These are phyloP conservation scores for Camelina hispida DNA, from an alignment of 345 rosid species.

Conservation along the genomic window DNA sequence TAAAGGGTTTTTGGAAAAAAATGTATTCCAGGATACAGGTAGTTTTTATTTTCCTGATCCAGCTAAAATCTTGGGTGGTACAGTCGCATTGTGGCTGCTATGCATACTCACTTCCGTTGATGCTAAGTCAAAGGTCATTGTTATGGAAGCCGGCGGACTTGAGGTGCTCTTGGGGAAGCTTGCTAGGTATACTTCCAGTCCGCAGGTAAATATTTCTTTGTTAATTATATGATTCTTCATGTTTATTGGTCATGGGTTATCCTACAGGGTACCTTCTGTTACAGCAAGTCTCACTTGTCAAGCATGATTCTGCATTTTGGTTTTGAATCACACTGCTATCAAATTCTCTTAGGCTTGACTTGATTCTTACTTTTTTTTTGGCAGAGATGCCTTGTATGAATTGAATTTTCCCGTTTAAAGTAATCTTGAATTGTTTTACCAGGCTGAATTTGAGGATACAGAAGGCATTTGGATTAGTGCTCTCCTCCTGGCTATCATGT, in stretches of 20 bases:
- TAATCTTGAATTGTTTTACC: conserved; percentile 35
- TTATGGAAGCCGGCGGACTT: conserved; percentile 85
- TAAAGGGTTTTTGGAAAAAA: conserved; percentile 62
- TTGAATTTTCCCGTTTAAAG: background rate
- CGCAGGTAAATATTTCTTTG: conserved; percentile 34
- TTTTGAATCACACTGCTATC: conserved; percentile 19
- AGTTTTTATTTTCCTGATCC: conserved; percentile 71
- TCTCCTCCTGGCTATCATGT: conserved; percentile 75
- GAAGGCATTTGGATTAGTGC: conserved; percentile 84
- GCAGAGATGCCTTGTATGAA: conserved; percentile 25
- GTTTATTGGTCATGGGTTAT: conserved; percentile 22
- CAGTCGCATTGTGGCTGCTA: conserved; percentile 73
- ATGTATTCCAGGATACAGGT: conserved; percentile 61
- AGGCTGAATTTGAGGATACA: conserved; percentile 71
- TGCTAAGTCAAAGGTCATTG: conserved; percentile 51
- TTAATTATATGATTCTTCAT: background rate
- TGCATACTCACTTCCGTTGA: conserved; percentile 63
- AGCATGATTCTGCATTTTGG: conserved; percentile 23
- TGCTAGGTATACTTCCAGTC: conserved; percentile 60
- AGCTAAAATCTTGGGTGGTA: conserved; percentile 62
- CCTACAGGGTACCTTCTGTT: conserved; percentile 27
- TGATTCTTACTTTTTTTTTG: conserved; percentile 20
- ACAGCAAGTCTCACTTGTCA: conserved; percentile 26
- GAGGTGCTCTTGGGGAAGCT: conserved; percentile 71
- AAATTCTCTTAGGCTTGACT: conserved; percentile 25